Evolutionary conservation across 2,329 filamentous ascomycete species (phyloP), one percentile per base, ranked within the genome.

Genomic region (Paracorniculantispora psalliotae): DNA sequence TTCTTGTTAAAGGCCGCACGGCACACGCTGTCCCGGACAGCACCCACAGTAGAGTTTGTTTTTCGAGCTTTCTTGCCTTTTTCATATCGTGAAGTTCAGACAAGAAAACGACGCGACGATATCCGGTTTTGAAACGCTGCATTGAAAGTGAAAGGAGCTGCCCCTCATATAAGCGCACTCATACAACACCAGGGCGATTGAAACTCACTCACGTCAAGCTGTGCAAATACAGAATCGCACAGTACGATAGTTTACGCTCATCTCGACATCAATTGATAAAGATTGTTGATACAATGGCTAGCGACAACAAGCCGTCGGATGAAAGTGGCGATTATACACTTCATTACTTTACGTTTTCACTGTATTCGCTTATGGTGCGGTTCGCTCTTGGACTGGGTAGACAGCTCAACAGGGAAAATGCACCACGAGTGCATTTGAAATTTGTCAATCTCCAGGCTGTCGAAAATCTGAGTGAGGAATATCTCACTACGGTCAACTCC

Each of bases 301-400:
- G 33, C 21, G 33, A 44, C 25, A 37, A 23, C 26, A 15, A 55
- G 10, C 17, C 19, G 8, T 51, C 43, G 21, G 53, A 48, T 17
- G n/a, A 4, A 13, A 15, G 19, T 26, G 60, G 61, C 19, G 49
- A 63, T n/a, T 69, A 66, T 51, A 69, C 65, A 33, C 63, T 72
- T 54, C 65, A 70, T 52, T 68, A 67, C 59, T 72, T 65, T 19
- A 65, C 67, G 5, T 70, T 67, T 57, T 71, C 67, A 2, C 59
- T 70, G 13, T 70, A 72, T 54, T 71, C 69, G 9, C 63, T 71
- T 19, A 67, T 70, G 64, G 65, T 65, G n/a, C 67, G 67, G 17
- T 69, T 70, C 59, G 66, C 62, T 23, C 63, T 71, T 23, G 65
- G 64, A 17, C 60, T 71, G 10, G 69, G 67, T 4, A 58, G 61